These are phyloP conservation scores for Penicillium brasilianum DNA, from an alignment of 2,329 filamentous ascomycete species.

Conservation along the genomic window DNA sequence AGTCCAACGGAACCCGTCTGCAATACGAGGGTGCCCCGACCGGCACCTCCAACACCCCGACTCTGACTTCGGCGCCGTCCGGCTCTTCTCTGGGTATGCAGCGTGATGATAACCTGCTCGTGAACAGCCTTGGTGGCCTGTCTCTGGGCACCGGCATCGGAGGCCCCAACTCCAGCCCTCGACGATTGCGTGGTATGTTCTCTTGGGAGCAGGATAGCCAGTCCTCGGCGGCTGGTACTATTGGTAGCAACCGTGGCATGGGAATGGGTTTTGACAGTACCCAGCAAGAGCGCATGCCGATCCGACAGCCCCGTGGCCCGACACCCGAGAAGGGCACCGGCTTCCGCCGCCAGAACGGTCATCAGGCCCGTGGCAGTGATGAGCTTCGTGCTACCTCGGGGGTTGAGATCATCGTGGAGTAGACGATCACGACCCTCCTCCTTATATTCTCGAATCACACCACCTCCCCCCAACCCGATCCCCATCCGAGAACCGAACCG, in stretches of 20 bases:
- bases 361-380: conserved; percentile 66
- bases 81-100: conserved; percentile 53
- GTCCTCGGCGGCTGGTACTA: conserved; percentile 58
- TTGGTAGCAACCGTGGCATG: conserved; percentile 68
- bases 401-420: conserved; percentile 69
- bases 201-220: conserved; percentile 63
- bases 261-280: conserved; percentile 63
- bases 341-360: conserved; percentile 66
- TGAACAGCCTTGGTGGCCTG: conserved; percentile 67
- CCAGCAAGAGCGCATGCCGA: conserved; percentile 59
- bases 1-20: conserved; percentile 66
- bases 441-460: not conserved
- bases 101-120: conserved; percentile 63
- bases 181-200: conserved; percentile 63
- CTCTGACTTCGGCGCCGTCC: conserved; percentile 65
- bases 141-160: conserved; percentile 58
- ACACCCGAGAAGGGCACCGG: conserved; percentile 63
- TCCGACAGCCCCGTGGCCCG: conserved; percentile 67
- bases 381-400: conserved; percentile 65
- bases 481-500: conserved; percentile 6
- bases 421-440: conserved; percentile 34
- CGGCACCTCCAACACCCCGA: conserved; percentile 68
- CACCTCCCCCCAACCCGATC: not conserved
- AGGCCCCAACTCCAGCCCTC: conserved; percentile 59
- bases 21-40: conserved; percentile 63